Base-by-base conservation (phyloP, 139 green algal species). In the Chlorella ohadii region DNA sequence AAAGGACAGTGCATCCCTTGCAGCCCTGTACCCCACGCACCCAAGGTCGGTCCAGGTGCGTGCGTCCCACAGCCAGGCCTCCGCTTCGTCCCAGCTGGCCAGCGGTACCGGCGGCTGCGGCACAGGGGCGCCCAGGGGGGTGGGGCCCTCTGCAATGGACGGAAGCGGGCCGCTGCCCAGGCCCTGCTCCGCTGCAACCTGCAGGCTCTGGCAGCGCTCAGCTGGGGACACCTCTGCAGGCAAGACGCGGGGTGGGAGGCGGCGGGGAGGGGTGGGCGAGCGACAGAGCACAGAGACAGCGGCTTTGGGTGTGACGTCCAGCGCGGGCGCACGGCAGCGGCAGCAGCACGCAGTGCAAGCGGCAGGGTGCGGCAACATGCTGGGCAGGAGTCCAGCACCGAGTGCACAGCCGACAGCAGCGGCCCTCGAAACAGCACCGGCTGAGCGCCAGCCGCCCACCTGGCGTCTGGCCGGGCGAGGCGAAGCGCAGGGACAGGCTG, bases 51-150 rank as follows among this genome's bases (percentile, higher is more conserved):
- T 22, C 84, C 84, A 88, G 41, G 84, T 88, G 61, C 74, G 51
- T 0, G 84, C 71, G 34, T 80, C 51, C 36, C 61, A 78, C 25
- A 88, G 76, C 84, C 84, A 88, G 5, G 64, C 72, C 64, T 88
- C 64, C 1, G 77, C 63, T 17, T 39, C 75, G 22, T 67, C 77
- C 73, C 39, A 57, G 76, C 12, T 81, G 23, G 39, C 34, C 64
- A 88, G 65, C 25, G 36, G 33, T 34, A 11, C 2, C 1, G 36
- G 72, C 34, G 56, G 78, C 56, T 76, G 72, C 13, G 78, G 78
- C 41, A 66, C 78, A 19, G 76, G 15, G 41, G 39, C 41, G 64
- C 41, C 38, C 51, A 59, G 51, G 12, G 51, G 12, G 15, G 12
- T 59, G 51, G 51, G 51, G 51, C 36, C n/a, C n/a, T 47, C 38